These are phyloP conservation scores for Didymella sp. DNA, from an alignment of 2,329 filamentous ascomycete genomes.

Conservation along the genomic window DNA sequence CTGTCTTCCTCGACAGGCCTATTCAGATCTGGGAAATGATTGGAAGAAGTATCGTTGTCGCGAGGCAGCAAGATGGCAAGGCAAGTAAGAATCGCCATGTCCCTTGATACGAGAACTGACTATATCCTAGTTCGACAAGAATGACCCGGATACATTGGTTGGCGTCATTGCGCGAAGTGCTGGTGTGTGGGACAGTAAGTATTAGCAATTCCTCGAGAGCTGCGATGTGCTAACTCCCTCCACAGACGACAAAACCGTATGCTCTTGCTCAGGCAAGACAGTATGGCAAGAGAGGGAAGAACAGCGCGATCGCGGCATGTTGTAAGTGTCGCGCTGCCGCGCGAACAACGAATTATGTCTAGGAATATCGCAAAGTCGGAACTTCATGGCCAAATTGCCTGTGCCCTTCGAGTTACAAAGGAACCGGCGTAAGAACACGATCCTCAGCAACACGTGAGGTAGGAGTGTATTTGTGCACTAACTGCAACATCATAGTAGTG, in stretches of 20 bases:
- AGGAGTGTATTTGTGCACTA: too few relatives aligned
- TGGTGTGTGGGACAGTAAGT: slow-evolving; percentile 82
- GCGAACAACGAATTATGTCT: background rate
- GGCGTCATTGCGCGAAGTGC: slow-evolving; percentile 95
- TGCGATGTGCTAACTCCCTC: background rate
- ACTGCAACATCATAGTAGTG: too few relatives aligned
- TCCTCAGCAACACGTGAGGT: too few relatives aligned
- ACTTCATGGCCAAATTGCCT: background rate
- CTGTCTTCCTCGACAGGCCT: slow-evolving; percentile 78
- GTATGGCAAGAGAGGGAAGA: slow-evolving; percentile 97
- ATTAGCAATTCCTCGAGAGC: background rate
- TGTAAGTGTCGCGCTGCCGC: slow-evolving; percentile 59
- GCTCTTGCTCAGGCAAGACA: slow-evolving; percentile 96
- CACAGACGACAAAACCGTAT: slow-evolving; percentile 90
- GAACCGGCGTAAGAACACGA: too few relatives aligned
- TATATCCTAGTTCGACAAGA: slow-evolving; percentile 49
- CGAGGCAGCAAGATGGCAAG: slow-evolving; percentile 67
- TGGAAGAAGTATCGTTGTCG: slow-evolving; percentile 88
- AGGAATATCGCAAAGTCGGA: background rate
- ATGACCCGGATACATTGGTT: slow-evolving; percentile 85
- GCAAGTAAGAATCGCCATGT: slow-evolving; percentile 13
- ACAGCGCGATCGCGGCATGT: slow-evolving; percentile 87
- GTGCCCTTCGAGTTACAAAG: too few relatives aligned
- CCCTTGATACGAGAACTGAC: slow-evolving; percentile 1
- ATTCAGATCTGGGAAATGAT: slow-evolving; percentile 97